Evolutionary conservation across 306 rosid genomes (phyloP).

Genomic region (Begonia fuchsioides): DNA sequence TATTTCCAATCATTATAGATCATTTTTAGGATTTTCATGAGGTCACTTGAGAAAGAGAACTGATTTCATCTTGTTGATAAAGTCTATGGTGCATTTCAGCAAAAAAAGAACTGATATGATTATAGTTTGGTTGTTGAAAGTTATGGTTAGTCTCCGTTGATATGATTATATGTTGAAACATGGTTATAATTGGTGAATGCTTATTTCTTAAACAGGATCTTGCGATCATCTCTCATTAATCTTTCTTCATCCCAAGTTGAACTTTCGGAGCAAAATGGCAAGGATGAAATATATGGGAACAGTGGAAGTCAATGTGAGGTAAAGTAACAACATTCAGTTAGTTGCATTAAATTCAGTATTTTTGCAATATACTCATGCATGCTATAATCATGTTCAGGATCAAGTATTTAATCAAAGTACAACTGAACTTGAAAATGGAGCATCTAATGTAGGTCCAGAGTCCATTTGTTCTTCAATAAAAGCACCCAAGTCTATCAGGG

Average conservation of each 20-base stretch:
- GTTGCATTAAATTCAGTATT: constrained; percentile 1
- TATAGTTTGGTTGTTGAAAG: too few species aligned
- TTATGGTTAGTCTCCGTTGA: background rate
- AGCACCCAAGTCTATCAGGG: constrained; percentile 41
- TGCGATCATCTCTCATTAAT: constrained; percentile 43
- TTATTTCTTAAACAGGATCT: constrained; percentile 31
- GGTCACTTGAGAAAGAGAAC: too few species aligned
- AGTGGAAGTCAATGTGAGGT: constrained; percentile 37
- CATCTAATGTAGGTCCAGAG: constrained; percentile 24
- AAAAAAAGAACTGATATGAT: too few species aligned
- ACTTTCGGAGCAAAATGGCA: constrained; percentile 17
- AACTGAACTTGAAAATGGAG: constrained; percentile 19
- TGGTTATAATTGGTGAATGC: background rate
- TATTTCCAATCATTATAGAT: too few species aligned
- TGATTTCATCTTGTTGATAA: too few species aligned
- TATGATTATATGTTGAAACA: background rate
- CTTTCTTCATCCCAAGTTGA: constrained; percentile 30
- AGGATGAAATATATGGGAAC: constrained; percentile 17
- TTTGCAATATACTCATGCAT: constrained; percentile 7
- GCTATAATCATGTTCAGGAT: constrained; percentile 26
- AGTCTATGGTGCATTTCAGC: too few species aligned
- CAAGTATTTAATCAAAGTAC: constrained; percentile 17
- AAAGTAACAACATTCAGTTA: constrained; percentile 8
- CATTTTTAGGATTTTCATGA: too few species aligned
- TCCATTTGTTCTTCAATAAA: constrained; percentile 18